Percentiles rank a stretch among this genome's conserved stretches.
Evolutionary conservation across 805 yeast genomes (phyloP).

Genomic region (Pichia heedii): DNA sequence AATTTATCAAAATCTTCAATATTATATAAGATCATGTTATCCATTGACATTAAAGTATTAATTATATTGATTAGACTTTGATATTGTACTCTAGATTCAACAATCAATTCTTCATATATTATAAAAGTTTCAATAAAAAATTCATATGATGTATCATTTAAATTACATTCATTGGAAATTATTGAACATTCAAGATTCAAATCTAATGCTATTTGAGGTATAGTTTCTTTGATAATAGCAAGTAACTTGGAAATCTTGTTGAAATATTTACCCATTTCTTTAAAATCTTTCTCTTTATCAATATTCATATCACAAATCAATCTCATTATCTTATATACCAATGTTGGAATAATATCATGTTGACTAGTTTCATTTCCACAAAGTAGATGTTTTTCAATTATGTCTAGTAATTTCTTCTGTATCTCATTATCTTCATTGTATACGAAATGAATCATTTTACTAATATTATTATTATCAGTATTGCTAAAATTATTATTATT

Average conservation of each 20-base stretch:
- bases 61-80: constrained; percentile 40
- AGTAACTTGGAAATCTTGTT: constrained; percentile 63
- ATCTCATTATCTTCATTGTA: constrained; percentile 37
- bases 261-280: constrained; percentile 35
- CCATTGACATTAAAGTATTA: constrained; percentile 34
- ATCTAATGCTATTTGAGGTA: constrained; percentile 29
- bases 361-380: constrained; percentile 32
- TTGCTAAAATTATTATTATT: constrained; percentile 13
- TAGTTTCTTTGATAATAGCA: constrained; percentile 48
- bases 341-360: constrained; percentile 50
- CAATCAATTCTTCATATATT: constrained; percentile 59
- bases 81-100: constrained; percentile 41
- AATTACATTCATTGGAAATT: constrained; percentile 67
- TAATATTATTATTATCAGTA: constrained; percentile 48
- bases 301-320: constrained; percentile 43
- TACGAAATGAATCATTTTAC: constrained; percentile 62
- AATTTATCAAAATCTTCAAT: constrained; percentile 70
- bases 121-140: constrained; percentile 82
- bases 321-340: constrained; percentile 53
- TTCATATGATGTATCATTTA: constrained; percentile 74
- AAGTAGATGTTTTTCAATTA: constrained; percentile 39
- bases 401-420: constrained; percentile 38
- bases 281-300: constrained; percentile 15
- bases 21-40: constrained; percentile 29
- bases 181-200: constrained; percentile 59